Evolutionary conservation across 306 rosid genomes (phyloP), one percentile per base, ranked within the genome.

Genomic region (Fragaria vesca): DNA sequence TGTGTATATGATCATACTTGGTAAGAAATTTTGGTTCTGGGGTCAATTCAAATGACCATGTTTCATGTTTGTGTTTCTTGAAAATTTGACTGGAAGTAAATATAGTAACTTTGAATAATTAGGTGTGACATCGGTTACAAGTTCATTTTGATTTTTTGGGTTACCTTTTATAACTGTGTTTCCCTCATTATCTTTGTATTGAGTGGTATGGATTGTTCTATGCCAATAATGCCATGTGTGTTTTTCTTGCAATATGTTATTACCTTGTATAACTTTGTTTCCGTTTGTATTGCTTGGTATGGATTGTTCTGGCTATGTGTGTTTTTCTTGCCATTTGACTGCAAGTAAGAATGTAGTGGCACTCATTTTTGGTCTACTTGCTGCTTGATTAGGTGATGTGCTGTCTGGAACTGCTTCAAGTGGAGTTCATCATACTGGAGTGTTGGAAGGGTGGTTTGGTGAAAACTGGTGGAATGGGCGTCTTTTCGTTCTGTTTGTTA

Each of bases 401-500:
- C 81, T 88, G 51, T 90, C 93, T 69, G 96, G 93, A 80, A 87
- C 96, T 68, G 86, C 91, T 79, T 85, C 93, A 11, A 76, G 81
- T 72, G 93, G 84, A 66, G 66, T 17, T 85, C 91, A 88, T 70
- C 96, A 90, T 79, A 67, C 84, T 21, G 96, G 93, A 9, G 90
- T 90, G 4, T 55, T 90, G 15, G 91, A 90, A 87, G 96, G 96
- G 46, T 90, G 96, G 96, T 87, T 90, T 40, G 96, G 96, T 13
- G 90, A 81, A 61, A 62, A 82, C 26, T 88, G 91, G 91, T 88
- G 90, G 93, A 90, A 83, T 26, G 83, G 84, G 28, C 91, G 93
- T 8, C 55, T 78, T 81, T 85, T 88, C 38, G 81, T 90, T 76
- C 89, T 88, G 69, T 83, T 90, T 30, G 78, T 88, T 34, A 73